Base-by-base conservation (phyloP, 2,329 filamentous ascomycete genomes). In the Aspergillus niger region DNA sequence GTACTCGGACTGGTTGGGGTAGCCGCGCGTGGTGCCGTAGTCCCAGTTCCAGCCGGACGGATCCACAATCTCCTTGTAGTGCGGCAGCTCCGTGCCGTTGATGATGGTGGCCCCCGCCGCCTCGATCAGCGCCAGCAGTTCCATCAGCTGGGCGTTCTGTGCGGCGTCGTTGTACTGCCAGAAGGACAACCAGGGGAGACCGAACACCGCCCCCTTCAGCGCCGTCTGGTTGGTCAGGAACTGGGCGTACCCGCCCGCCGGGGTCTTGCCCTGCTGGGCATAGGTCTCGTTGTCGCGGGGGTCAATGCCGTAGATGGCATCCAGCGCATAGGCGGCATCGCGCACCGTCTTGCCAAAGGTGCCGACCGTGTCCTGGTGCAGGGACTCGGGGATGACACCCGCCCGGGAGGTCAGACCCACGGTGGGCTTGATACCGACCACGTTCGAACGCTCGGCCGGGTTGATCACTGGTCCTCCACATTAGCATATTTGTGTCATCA, bases 381-480 rank as follows among this genome's bases (percentile, higher is more conserved):
- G 77, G 10, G 82, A 85, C 69, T 89, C 88, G 0, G 90, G 90
- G 36, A 92, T 82, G 28, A 88, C 82, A 17, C 80, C 85, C 20
- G 77, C 80, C 15, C 88, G 79, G 8, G 89, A 91, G 0, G 88
- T 91, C 54, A 91, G 74, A 0, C 90, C 90, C 5, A 92, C 87
- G 1, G 89, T 92, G 1, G 90, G 89, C 75, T 92, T 92, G 72
- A 92, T 84, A 3, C 90, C 90, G 1, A 92, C 88, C 2, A 92
- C 71, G 2, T 81, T 83, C 69, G 90, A 91, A 4, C 88, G 79
- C 71, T 89, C 84, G 0, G 90, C 89, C 0, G 90, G 90, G 70
- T 86, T 88, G 69, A 91, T 91, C 15, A 92, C 82, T 78, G 59
- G 55, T 26, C 63, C 38, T n/a, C 4, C 47, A 20, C 5, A 50